Conservation (phyloP, 2,329 filamentous ascomycete species). For the Emmonsiellopsis sp. region DNA sequence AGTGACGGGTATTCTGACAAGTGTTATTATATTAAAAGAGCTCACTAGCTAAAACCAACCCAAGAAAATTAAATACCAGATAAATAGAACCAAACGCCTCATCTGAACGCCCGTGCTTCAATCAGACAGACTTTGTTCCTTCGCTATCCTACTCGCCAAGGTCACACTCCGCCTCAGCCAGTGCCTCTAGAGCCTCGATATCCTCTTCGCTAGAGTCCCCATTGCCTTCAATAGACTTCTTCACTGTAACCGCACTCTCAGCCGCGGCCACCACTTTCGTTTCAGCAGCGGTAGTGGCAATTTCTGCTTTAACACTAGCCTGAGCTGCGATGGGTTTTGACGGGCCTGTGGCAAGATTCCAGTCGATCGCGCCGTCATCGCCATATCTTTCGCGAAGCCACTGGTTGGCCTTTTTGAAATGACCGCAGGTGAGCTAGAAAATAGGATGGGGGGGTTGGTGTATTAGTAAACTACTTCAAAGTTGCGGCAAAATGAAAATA, state of each 20-base stretch:
- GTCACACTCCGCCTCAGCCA: slow-evolving; percentile 23
- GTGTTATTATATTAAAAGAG: too few relatives aligned
- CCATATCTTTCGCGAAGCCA: slow-evolving; percentile 79
- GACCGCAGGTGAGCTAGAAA: slow-evolving; percentile 34
- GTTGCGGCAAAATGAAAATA: background rate
- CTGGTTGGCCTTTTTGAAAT: slow-evolving; percentile 41
- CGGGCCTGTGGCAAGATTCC: slow-evolving; percentile 50
- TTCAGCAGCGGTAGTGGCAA: background rate
- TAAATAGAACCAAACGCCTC: too few relatives aligned
- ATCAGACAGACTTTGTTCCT: too few relatives aligned
- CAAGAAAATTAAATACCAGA: too few relatives aligned
- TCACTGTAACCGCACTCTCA: background rate
- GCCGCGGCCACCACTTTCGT: background rate
- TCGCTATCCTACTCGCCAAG: background rate
- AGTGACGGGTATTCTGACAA: too few relatives aligned
- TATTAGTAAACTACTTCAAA: background rate
- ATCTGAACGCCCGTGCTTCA: too few relatives aligned
- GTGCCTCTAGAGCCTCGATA: slow-evolving; percentile 32
- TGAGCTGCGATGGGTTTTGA: background rate
- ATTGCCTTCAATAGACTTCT: slow-evolving; percentile 9
- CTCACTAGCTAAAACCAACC: too few relatives aligned
- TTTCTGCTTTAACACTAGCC: background rate
- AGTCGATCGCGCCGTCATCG: slow-evolving; percentile 71
- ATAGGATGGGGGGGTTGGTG: background rate
- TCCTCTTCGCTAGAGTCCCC: slow-evolving; percentile 35